Evolutionary conservation across 108 stramenopile species (phyloP).

Genomic region (Cyclotella baltica): DNA sequence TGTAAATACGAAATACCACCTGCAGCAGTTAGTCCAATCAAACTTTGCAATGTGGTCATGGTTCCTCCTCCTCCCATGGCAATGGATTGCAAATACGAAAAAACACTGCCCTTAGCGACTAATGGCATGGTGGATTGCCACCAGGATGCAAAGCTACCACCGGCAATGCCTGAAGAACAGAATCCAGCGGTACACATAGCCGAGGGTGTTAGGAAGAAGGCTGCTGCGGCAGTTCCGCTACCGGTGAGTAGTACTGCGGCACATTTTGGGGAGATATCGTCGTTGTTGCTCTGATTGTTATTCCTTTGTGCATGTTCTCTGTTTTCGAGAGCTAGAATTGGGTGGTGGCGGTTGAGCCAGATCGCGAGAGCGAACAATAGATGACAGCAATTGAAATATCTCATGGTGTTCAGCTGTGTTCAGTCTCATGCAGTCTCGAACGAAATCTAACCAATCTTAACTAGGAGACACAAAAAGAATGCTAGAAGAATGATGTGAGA

Average conservation of each 20-base stretch:
- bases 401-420: too few relatives aligned
- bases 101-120: neutral
- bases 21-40: neutral
- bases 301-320: too few relatives aligned
- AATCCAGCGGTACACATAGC: neutral
- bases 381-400: too few relatives aligned
- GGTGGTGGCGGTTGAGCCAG: too few relatives aligned
- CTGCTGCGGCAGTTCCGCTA: neutral
- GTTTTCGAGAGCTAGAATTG: too few relatives aligned
- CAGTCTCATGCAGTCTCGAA: too few relatives aligned
- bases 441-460: too few relatives aligned
- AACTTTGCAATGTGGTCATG: neutral
- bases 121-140: neutral
- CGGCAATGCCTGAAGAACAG: slow-evolving; percentile 1
- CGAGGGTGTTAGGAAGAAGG: neutral
- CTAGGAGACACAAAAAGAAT: too few relatives aligned
- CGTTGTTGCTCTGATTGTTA: too few relatives aligned
- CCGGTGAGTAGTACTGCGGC: neutral
- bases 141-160: neutral
- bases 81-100: neutral
- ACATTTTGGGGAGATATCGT: slow-evolving; percentile 1
- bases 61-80: neutral
- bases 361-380: too few relatives aligned
- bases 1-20: neutral
- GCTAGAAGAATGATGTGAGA: too few relatives aligned